Percentiles rank a stretch among this genome's conserved stretches.
Evolutionary conservation across 225 moss, liverwort and hornwort genomes (phyloP).

Genomic region (Pseudoscleropodium purum): DNA sequence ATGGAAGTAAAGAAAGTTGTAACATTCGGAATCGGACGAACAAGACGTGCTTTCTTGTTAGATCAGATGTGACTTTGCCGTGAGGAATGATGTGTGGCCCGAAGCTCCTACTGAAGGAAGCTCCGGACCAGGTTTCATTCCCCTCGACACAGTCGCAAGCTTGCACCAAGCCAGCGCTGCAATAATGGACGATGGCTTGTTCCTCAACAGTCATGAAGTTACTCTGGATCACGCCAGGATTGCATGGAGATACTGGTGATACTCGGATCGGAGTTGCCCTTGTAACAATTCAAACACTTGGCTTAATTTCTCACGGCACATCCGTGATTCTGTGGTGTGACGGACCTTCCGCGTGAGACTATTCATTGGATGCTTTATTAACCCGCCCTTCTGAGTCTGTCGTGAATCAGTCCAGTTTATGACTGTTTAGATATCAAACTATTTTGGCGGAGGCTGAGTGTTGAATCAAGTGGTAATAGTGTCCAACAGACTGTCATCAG

Average conservation of each 20-base stretch:
- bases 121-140: slow-evolving; percentile 55
- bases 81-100: slow-evolving; percentile 50
- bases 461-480: too few relatives aligned
- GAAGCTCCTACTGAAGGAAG: not conserved
- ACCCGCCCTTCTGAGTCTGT: too few relatives aligned
- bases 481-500: not conserved
- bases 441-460: too few relatives aligned
- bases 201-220: too few relatives aligned
- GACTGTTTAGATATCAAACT: too few relatives aligned
- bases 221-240: not conserved
- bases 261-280: too few relatives aligned
- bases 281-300: too few relatives aligned
- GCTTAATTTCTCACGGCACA: not conserved
- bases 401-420: not conserved
- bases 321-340: not conserved
- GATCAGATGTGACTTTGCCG: slow-evolving; percentile 14
- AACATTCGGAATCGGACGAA: not conserved
- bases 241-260: not conserved
- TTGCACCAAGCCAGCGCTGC: not conserved
- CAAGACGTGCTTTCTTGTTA: not conserved
- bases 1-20: too few relatives aligned
- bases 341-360: too few relatives aligned
- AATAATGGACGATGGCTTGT: not conserved
- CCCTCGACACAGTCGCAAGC: slow-evolving; percentile 17
- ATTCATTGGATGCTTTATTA: not conserved